A percentile compares a stretch with the other conserved stretches of the same genome.
Conservation (phyloP, 163 green algal genomes). For the Coccomyxa subellipsoidea region DNA sequence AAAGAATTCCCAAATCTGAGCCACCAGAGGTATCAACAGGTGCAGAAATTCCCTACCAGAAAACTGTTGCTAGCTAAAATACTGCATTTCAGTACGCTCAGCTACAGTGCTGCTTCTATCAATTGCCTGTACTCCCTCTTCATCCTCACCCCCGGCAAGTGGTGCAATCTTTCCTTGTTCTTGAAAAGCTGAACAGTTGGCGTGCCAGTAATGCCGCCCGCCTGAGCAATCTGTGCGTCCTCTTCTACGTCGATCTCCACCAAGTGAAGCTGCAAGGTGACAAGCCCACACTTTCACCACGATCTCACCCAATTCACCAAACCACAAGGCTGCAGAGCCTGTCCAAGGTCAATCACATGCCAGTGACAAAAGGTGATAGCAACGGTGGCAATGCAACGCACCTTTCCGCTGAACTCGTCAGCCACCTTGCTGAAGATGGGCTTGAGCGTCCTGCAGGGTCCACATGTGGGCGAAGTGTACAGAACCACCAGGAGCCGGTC, state of each 20-base stretch:
- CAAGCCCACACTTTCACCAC: neutral
- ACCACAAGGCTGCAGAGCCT: no score
- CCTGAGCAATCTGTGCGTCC: conserved; percentile 93
- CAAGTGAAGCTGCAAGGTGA: conserved; percentile 66
- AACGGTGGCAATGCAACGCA: conserved; percentile 11
- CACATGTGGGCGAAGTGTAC: conserved; percentile 10
- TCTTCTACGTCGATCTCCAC: conserved; percentile 96
- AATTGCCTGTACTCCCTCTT: conserved; percentile 91
- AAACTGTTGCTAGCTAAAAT: neutral
- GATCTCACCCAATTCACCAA: no score
- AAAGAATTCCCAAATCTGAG: neutral
- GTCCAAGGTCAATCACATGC: no score
- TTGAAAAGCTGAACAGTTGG: conserved; percentile 91
- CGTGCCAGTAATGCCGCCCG: conserved; percentile 85
- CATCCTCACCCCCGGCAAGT: conserved; percentile 91
- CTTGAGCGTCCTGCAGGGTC: conserved; percentile 93
- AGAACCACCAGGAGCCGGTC: conserved; percentile 11
- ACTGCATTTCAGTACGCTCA: neutral
- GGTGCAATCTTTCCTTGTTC: conserved; percentile 82
- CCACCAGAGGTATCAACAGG: neutral
- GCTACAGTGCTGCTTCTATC: conserved; percentile 54
- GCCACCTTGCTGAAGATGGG: conserved; percentile 91
- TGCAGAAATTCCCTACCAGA: neutral
- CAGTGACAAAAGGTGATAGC: no score
- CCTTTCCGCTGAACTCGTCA: conserved; percentile 78